phyloP scores from a whole-genome alignment of 345 rosid species.

The Moringa oleifera region DNA sequence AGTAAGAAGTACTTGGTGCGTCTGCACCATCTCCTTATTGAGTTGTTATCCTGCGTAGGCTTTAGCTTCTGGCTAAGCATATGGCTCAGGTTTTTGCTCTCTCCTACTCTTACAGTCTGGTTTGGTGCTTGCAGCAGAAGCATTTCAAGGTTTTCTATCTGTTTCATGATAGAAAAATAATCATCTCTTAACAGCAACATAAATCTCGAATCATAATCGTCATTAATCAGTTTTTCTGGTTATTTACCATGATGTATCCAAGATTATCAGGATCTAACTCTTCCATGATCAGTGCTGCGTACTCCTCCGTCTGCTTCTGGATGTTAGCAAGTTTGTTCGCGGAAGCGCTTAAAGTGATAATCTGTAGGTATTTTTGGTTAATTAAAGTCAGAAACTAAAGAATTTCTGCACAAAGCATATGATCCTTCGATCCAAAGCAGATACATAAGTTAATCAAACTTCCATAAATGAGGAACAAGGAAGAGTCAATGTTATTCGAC shows the following conservation, averaged over 20 bases:
- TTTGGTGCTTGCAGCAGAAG: constrained; percentile 55
- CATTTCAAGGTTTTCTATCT: constrained; percentile 63
- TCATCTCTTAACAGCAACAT: no score
- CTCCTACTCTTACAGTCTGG: constrained; percentile 43
- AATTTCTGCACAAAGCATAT: constrained; percentile 13
- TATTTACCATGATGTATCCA: constrained; percentile 69
- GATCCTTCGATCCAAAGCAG: background rate
- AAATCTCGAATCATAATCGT: no score
- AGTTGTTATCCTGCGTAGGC: constrained; percentile 46
- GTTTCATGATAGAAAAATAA: constrained; percentile 17
- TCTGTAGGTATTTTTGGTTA: constrained; percentile 26
- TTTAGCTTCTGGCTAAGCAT: constrained; percentile 74
- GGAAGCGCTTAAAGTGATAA: constrained; percentile 70
- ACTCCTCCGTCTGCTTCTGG: constrained; percentile 73
- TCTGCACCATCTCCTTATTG: constrained; percentile 35
- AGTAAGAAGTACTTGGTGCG: constrained; percentile 42
- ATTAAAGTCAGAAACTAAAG: background rate
- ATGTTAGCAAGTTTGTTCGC: constrained; percentile 63
- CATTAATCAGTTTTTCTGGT: no score
- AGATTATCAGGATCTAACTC: constrained; percentile 68
- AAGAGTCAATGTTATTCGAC: no score
- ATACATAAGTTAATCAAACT: background rate
- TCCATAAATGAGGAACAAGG: no score
- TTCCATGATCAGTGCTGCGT: constrained; percentile 81
- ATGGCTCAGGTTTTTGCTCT: constrained; percentile 61